Evolutionary conservation across 805 yeast species (phyloP), one percentile per base, ranked within the genome.

Genomic region (Myxozyma nipponensis): DNA sequence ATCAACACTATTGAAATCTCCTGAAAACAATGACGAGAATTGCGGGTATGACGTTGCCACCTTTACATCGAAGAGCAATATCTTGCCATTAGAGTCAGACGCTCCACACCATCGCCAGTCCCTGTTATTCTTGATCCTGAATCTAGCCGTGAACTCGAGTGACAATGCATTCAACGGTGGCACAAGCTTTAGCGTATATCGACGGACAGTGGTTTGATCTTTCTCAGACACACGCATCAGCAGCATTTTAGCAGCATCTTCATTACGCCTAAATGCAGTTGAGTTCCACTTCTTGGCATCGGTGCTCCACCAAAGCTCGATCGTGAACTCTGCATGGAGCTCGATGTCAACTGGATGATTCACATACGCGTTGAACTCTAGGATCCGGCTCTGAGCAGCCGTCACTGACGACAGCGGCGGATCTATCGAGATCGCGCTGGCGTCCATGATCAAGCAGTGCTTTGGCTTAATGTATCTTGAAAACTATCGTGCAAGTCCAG

Each of bases 101-200:
- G 24, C 17, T 4, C 58, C 58, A 19, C 52, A 47, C 58, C 58
- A 54, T 3, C 15, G n/a, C 52, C 53, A 54, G 18, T 54, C 52
- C 15, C 36, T 13, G n/a, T 40, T 34, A 1, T 15, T 22, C 3
- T 25, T 21, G 10, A 47, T 26, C n/a, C 52, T 21, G 38, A 52
- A 54, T 28, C 58, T 32, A 4, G 58, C 57, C n/a, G 58, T 54
- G 38, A 47, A 54, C 18, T 52, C 52, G 19, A 54, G 17, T 4
- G 34, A 25, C 4, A 21, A 30, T 13, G 53, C 46, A 22, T 17
- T 46, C 6, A 25, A 17, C 4, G 58, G 57, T 21, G 58, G 58
- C 18, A 52, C 52, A 21, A 54, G 43, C 39, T 39, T 32, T 19
- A 47, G 37, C 7, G 36, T 17, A 28, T 24, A 52, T 37, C 41